Evolutionary conservation across 768 basidiomycete species (phyloP), one percentile per base, ranked within the genome.

Genomic region (Amanita thiersii): DNA sequence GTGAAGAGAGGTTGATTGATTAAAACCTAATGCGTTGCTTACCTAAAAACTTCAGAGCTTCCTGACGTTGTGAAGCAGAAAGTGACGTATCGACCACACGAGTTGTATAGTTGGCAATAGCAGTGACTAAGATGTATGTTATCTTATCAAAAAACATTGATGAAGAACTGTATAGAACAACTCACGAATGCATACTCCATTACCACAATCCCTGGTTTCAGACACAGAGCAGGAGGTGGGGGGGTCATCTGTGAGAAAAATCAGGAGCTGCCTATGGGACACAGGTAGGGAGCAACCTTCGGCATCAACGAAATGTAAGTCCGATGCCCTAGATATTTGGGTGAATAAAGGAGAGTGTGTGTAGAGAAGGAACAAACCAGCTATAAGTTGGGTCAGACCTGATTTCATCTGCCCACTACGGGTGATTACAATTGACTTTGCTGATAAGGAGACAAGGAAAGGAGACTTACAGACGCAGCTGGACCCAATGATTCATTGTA

Each of bases 101-200:
- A 10, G 55, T 61, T 3, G 75, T 79, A 50, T 76, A 77, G 54
- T 77, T 77, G 1, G 74, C 70, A 46, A 76, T 76, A 19, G 75
- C 74, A 25, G 62, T 66, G 42, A 76, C 74, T 76, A 39, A 1
- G 12, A 1, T 1, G 14, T 14, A 7, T 36, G n/a, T n/a, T n/a
- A n/a, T n/a, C n/a, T n/a, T n/a, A n/a, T 35, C 17, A 18, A 19
- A 19, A 23, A 17, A 3, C 9, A 11, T 6, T 14, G 8, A 7
- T 31, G 9, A 14, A 5, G 4, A 32, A 7, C 23, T 4, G 24
- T 31, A 6, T 34, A 3, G 30, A n/a, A n/a, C 2, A 5, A 53
- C 73, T 49, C 40, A 74, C 69, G 41, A 48, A 69, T 64, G 39
- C 66, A 68, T 17, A 47, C 45, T 3, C 57, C 62, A 29, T 55